Percentiles rank a stretch among this genome's conserved stretches.
phyloP scores from a whole-genome alignment of 257 asterid species.

The Gentiana macrophylla region DNA sequence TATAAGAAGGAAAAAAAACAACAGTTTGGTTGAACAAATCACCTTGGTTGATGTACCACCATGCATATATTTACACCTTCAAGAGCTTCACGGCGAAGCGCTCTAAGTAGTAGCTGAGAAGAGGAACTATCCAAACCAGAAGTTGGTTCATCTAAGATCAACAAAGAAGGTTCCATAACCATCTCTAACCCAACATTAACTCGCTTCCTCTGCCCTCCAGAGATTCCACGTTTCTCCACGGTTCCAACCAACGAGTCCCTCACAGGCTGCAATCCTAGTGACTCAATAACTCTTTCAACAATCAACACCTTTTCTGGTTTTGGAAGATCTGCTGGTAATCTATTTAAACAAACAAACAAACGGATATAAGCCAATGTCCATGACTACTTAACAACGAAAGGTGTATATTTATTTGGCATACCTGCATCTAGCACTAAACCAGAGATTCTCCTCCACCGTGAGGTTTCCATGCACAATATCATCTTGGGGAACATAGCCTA shows the following conservation, averaged over 20 bases:
- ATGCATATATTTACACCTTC: constrained; percentile 96
- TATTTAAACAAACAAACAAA: constrained; percentile 11
- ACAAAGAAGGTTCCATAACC: constrained; percentile 98
- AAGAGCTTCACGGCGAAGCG: constrained; percentile 97
- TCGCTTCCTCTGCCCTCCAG: constrained; percentile 97
- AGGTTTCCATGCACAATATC: constrained; percentile 97
- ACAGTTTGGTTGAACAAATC: constrained; percentile 3
- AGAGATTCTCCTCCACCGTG: constrained; percentile 96
- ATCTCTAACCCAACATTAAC: constrained; percentile 96
- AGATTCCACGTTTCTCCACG: constrained; percentile 92
- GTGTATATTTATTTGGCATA: constrained; percentile 6
- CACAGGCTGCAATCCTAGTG: constrained; percentile 81
- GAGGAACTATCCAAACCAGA: constrained; percentile 98
- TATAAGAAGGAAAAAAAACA: background rate
- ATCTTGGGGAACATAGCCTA: constrained; percentile 95
- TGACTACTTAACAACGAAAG: background rate
- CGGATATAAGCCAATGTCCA: background rate
- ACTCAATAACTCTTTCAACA: constrained; percentile 86
- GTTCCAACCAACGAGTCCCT: constrained; percentile 97
- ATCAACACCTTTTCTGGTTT: constrained; percentile 82
- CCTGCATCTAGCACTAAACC: constrained; percentile 99
- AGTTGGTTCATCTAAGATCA: constrained; percentile 98
- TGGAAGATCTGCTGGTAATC: constrained; percentile 59
- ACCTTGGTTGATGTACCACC: constrained; percentile 99
- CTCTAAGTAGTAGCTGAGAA: constrained; percentile 81